Percentiles rank a stretch among this genome's conserved stretches.
phyloP scores from a whole-genome alignment of 768 basidiomycete species.

The Clitopilus hobsonii region DNA sequence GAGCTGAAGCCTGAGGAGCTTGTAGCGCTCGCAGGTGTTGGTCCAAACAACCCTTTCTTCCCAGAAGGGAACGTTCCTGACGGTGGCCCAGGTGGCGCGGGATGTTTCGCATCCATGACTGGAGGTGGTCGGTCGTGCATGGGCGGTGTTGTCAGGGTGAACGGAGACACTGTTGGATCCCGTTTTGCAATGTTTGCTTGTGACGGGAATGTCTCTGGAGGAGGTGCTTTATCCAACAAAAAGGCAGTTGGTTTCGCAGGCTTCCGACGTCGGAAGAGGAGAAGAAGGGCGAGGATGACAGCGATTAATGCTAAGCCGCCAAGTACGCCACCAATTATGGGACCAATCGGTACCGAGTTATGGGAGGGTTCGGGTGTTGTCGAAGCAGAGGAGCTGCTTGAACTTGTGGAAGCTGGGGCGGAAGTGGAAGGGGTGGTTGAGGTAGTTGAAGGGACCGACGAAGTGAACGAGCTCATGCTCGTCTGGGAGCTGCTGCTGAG shows the following conservation, averaged over 20 bases:
- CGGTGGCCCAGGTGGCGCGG: not conserved
- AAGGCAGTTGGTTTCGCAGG: not conserved
- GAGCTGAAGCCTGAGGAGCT: not conserved
- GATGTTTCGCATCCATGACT: not conserved
- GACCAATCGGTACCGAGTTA: not conserved
- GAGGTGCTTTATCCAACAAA: not conserved
- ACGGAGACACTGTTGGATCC: not conserved
- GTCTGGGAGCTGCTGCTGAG: too few species aligned
- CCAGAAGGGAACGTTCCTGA: not conserved
- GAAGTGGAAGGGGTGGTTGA: not conserved
- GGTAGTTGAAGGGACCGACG: not conserved
- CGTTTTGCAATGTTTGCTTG: not conserved
- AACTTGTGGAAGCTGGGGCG: not conserved
- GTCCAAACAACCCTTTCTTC: not conserved
- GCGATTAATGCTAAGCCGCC: constrained; percentile 4
- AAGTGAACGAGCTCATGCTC: not conserved
- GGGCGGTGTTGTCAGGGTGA: not conserved
- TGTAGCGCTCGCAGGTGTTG: not conserved
- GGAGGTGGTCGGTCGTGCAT: not conserved
- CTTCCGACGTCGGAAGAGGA: not conserved
- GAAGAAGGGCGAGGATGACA: not conserved
- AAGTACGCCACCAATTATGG: constrained; percentile 6
- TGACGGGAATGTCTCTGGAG: not conserved
- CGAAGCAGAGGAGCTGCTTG: not conserved
- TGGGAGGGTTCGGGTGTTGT: not conserved